A percentile compares a stretch with the other conserved stretches of the same genome.
Conservation (phyloP, 1,139 yeast species). For the Suzukiozyma palmioleophila region DNA sequence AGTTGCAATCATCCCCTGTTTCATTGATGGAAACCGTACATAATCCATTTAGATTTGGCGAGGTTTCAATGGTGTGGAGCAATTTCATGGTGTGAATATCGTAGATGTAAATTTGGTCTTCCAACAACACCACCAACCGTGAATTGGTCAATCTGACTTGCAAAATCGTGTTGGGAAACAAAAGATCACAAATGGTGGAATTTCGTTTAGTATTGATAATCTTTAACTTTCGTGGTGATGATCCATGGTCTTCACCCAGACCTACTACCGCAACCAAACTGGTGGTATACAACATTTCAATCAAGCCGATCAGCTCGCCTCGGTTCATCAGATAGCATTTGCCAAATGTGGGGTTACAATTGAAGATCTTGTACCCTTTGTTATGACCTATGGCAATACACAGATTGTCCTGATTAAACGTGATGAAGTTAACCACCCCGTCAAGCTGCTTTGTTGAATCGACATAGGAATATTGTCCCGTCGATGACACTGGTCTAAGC, state of each 20-base stretch:
- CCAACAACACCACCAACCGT: constrained; percentile 71
- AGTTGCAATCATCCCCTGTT: constrained; percentile 50
- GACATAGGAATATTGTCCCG: not conserved
- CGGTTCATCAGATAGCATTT: constrained; percentile 54
- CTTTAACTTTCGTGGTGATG: constrained; percentile 77
- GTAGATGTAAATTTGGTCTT: constrained; percentile 83
- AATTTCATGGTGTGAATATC: constrained; percentile 86
- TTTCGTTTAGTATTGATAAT: constrained; percentile 76
- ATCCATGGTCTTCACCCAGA: constrained; percentile 73
- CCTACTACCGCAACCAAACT: constrained; percentile 86
- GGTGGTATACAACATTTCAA: constrained; percentile 90
- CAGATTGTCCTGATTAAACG: constrained; percentile 87
- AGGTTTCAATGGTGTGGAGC: constrained; percentile 82
- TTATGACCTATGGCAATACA: constrained; percentile 82
- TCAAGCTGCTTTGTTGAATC: constrained; percentile 1
- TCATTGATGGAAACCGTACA: constrained; percentile 71
- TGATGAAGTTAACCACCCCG: constrained; percentile 47
- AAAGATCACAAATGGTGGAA: constrained; percentile 75
- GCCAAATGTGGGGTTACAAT: constrained; percentile 81
- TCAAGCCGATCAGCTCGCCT: constrained; percentile 62
- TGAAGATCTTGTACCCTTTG: constrained; percentile 77
- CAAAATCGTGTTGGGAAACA: constrained; percentile 81
- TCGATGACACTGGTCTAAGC: constrained; percentile 4
- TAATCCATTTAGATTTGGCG: constrained; percentile 60
- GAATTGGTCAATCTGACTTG: constrained; percentile 73